Evolutionary conservation across 2,329 filamentous ascomycete genomes (phyloP).

Genomic region (Fusarium sp.): DNA sequence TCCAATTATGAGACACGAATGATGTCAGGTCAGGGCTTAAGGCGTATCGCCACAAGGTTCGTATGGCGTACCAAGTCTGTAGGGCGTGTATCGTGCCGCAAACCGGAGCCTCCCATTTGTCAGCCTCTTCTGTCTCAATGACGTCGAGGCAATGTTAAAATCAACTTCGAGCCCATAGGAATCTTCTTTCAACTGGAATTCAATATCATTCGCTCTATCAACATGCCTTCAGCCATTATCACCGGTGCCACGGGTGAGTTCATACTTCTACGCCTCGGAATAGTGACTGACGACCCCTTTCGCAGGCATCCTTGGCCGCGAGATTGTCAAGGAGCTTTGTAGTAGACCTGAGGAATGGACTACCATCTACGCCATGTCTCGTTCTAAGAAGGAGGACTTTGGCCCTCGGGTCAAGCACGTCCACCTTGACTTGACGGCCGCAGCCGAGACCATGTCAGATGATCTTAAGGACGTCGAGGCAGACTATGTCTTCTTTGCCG

Average conservation of each 20-base stretch:
- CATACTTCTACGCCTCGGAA: neutral
- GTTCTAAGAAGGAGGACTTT: constrained; percentile 11
- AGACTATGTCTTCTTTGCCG: constrained; percentile 14
- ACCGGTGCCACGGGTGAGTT: neutral
- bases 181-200: neutral
- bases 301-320: constrained; percentile 3
- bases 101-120: neutral
- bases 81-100: neutral
- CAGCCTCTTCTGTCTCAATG: neutral
- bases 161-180: neutral
- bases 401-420: constrained; percentile 7
- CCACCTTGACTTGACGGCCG: constrained; percentile 9
- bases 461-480: neutral
- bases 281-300: neutral
- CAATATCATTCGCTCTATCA: neutral
- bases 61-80: neutral
- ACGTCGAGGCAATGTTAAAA: neutral
- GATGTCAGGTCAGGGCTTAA: neutral
- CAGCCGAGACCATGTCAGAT: neutral
- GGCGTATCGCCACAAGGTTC: neutral
- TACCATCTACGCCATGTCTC: constrained; percentile 5
- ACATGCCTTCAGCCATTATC: neutral
- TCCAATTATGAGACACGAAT: neutral
- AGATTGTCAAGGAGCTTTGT: constrained; percentile 6
- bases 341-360: constrained; percentile 1